These are phyloP conservation scores for Truncatella angustata DNA, from an alignment of 2,329 filamentous ascomycete genomes.

Conservation along the genomic window DNA sequence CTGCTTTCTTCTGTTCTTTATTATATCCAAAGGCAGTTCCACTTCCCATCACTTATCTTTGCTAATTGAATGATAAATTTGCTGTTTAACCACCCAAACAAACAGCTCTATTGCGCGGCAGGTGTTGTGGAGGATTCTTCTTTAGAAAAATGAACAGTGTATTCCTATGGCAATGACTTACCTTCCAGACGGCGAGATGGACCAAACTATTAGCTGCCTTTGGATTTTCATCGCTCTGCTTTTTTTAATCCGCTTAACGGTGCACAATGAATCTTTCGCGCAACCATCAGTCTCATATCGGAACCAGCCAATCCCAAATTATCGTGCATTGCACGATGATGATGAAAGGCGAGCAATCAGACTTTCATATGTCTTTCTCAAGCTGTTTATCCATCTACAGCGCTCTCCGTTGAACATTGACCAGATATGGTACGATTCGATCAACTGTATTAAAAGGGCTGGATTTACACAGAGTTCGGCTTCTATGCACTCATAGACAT, in stretches of 20 bases:
- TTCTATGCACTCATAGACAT: slow-evolving; percentile 22
- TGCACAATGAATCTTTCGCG: neutral
- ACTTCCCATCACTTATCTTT: too few relatives aligned
- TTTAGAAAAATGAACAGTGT: neutral
- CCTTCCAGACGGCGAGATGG: neutral
- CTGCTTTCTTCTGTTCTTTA: too few relatives aligned
- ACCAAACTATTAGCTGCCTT: neutral
- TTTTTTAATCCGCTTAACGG: neutral
- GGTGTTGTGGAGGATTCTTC: neutral
- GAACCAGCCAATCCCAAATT: neutral
- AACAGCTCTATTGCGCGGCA: too few relatives aligned
- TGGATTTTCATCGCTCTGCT: neutral
- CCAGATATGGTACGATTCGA: slow-evolving; percentile 27
- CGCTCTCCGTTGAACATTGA: slow-evolving; percentile 20
- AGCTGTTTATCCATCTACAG: slow-evolving; percentile 1
- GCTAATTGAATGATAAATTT: too few relatives aligned
- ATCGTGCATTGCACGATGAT: slow-evolving; percentile 2
- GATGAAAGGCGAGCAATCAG: slow-evolving; percentile 1
- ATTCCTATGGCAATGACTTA: neutral
- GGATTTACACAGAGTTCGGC: slow-evolving; percentile 29
- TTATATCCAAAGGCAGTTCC: too few relatives aligned
- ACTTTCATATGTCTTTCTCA: neutral
- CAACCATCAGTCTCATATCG: neutral
- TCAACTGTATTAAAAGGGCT: slow-evolving; percentile 21
- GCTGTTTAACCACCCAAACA: too few relatives aligned